Base-by-base conservation (phyloP, 2,329 filamentous ascomycete species). In the Leptoxyphium fumago region DNA sequence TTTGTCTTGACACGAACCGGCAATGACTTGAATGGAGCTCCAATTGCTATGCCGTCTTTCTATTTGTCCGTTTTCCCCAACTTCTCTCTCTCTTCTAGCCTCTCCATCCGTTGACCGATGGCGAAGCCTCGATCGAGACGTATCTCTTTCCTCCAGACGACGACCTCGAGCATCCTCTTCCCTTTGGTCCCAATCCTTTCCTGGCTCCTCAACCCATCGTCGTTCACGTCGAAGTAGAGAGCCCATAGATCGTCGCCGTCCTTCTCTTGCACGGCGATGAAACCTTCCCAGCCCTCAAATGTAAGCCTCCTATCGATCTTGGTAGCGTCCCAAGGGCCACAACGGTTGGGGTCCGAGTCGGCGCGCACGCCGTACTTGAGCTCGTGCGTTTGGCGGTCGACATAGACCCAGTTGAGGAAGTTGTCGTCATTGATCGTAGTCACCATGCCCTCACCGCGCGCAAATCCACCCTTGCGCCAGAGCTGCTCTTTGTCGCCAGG, bases 81-180 rank as follows among this genome's bases (percentile, higher is more conserved):
- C 30, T 53, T 50, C 18, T 52, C 50, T 14, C 46, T 39, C 29
- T 39, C 38, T 26, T 51, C 41, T 21, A 59, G 38, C 14, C 55
- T 48, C 40, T 59, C 55, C n/a, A 50, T 39, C 30, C 57, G 46
- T 45, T 58, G 55, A 10, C 48, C 47, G 5, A 57, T 38, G 1
- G 56, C 55, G 44, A 45, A 40, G 21, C 53, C 49, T 6, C 48
- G 45, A 18, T 56, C 54, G 11, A 47, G 44, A 17, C 49, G 46
- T 40, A 51, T 45, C 47, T 61, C 59, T 28, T 53, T 55, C 45
- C 59, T 40, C 54, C 51, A 57, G 1, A 61, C 45, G 39, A 58
- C 54, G 14, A 60, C 45, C 38, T 57, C 51, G n/a, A 61, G 43
- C 54, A 56, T 59, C 26, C 52, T 48, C 43, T 54, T 53, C n/a